Evolutionary conservation across 202 grass and related monocot genomes (phyloP).

Genomic region (Zizania palustris): DNA sequence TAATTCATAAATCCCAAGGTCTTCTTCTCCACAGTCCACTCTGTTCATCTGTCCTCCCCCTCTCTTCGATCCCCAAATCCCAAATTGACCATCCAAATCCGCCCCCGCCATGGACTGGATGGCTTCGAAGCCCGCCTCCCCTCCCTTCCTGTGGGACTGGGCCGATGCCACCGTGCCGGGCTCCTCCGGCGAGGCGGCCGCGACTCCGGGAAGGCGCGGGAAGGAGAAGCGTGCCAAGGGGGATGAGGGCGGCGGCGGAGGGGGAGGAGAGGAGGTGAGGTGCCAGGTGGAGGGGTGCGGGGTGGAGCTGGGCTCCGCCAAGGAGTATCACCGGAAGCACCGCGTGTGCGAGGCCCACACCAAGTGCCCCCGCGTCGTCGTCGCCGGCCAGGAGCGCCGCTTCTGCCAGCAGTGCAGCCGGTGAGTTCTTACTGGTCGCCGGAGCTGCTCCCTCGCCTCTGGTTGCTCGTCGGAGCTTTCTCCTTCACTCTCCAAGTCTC

Average conservation of each 20-base stretch:
- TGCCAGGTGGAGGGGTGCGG: conserved; percentile 96
- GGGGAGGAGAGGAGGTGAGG: conserved; percentile 41
- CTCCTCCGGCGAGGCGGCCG: conserved; percentile 43
- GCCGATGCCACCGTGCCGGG: conserved; percentile 37
- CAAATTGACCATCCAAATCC: conserved; percentile 51
- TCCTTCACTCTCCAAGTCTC: neutral
- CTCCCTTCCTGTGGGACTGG: conserved; percentile 70
- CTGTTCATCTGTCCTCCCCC: conserved; percentile 38
- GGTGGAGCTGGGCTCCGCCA: conserved; percentile 66
- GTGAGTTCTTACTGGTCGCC: conserved; percentile 42
- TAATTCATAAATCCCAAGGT: conserved; percentile 43
- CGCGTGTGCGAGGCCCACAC: conserved; percentile 88
- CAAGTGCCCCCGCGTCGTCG: conserved; percentile 85
- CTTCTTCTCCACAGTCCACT: conserved; percentile 53
- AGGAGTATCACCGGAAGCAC: conserved; percentile 98
- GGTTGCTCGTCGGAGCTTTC: neutral
- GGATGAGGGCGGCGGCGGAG: conserved; percentile 40
- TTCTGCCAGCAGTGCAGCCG: conserved; percentile 99
- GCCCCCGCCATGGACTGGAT: conserved; percentile 47
- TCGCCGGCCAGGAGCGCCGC: conserved; percentile 85
- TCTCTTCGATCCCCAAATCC: conserved; percentile 63
- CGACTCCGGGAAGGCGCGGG: conserved; percentile 40
- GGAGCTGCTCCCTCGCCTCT: conserved; percentile 5
- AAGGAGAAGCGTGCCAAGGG: conserved; percentile 55
- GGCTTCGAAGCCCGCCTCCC: conserved; percentile 39